Conservation (phyloP, 108 stramenopile genomes). For the Skeletonema grethae region DNA sequence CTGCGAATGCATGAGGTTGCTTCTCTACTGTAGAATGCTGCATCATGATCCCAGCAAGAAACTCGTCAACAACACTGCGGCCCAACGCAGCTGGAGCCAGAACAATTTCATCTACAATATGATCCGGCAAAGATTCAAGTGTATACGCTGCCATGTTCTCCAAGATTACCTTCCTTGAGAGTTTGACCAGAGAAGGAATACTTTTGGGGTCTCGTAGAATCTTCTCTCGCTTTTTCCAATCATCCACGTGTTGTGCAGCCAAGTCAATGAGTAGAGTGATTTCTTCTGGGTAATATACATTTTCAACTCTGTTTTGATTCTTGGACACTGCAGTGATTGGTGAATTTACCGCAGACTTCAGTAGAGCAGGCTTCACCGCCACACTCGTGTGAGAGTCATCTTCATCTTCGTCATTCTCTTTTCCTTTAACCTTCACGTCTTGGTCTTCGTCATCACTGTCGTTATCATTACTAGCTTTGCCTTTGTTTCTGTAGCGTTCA, state of each 20-base stretch:
- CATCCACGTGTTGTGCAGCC: conserved; percentile 6
- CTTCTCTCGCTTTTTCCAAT: conserved; percentile 11
- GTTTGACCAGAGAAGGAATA: not conserved
- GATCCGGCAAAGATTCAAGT: conserved; percentile 12
- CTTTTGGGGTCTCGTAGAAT: conserved; percentile 2
- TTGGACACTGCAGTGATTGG: not conserved
- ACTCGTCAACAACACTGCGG: conserved; percentile 9
- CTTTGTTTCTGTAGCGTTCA: conserved; percentile 7
- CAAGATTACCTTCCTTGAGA: conserved; percentile 1
- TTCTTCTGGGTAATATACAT: not conserved
- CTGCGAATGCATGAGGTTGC: not conserved
- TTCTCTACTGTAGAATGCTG: not conserved
- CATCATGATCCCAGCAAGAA: conserved; percentile 7
- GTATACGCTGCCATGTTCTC: not conserved
- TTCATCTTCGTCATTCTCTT: not conserved
- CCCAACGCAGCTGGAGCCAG: conserved; percentile 10
- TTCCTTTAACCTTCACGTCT: not conserved
- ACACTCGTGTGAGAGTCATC: not conserved
- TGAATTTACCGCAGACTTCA: not conserved
- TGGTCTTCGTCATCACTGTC: conserved; percentile 10
- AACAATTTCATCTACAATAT: conserved; percentile 21
- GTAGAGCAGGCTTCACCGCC: not conserved
- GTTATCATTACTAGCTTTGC: conserved; percentile 7
- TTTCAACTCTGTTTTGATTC: not conserved
- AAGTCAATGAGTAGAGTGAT: conserved; percentile 10